Percentiles rank a stretch among this genome's conserved stretches.
Conservation (phyloP, 495 filamentous ascomycete genomes). For the Penicillium simplicissimum region DNA sequence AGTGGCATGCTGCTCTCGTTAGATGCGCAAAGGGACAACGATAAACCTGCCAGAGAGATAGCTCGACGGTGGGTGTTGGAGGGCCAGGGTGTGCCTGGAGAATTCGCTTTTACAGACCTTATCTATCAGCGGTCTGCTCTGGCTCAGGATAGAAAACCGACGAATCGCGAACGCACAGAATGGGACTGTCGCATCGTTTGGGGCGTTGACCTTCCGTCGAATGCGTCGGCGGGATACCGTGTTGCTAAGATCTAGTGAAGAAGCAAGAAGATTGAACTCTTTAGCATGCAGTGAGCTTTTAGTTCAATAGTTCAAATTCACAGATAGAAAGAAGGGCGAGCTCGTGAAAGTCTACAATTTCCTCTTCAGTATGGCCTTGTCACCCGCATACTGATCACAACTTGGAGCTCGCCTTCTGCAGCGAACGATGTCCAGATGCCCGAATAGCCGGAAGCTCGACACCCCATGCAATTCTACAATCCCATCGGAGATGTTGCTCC, state of each 20-base stretch:
- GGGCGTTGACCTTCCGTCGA: constrained; percentile 31
- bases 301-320: not conserved
- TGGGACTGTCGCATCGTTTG: constrained; percentile 40
- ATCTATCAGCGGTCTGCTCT: constrained; percentile 17
- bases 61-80: constrained; percentile 35
- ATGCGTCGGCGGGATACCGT: constrained; percentile 31
- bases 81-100: constrained; percentile 36
- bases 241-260: constrained; percentile 14
- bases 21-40: constrained; percentile 36
- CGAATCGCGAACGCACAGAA: constrained; percentile 3
- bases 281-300: too few relatives aligned
- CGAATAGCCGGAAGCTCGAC: constrained; percentile 28
- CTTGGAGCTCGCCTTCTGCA: constrained; percentile 24
- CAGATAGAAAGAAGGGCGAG: not conserved
- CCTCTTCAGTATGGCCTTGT: not conserved
- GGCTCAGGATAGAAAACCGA: not conserved
- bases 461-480: constrained; percentile 38
- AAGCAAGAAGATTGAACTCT: not conserved
- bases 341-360: not conserved
- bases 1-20: constrained; percentile 31
- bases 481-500: constrained; percentile 31
- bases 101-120: constrained; percentile 35
- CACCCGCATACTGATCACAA: constrained; percentile 4
- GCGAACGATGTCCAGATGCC: constrained; percentile 32
- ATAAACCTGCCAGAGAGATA: constrained; percentile 33